phyloP scores from a whole-genome alignment of 192 early-diverging fungal genomes.

The Pecoramyces ruminantium region DNA sequence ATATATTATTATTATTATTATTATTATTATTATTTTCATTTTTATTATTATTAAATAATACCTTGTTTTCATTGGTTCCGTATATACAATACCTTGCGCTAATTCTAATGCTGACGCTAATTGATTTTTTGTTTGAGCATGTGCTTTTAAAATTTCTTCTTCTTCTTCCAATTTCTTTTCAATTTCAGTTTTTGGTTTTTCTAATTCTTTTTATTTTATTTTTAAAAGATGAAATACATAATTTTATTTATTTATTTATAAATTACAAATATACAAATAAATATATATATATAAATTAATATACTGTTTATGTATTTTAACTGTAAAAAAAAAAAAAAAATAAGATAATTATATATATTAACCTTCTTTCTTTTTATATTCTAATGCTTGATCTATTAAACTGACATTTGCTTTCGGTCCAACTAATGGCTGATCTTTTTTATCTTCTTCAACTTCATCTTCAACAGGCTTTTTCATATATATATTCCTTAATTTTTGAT shows the following conservation, averaged over 20 bases:
- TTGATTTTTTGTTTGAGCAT: constrained; percentile 49
- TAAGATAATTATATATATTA: background rate
- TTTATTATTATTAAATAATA: no score
- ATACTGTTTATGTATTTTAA: no score
- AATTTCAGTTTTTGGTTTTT: constrained; percentile 45
- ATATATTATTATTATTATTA: constrained; percentile 3
- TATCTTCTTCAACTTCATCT: background rate
- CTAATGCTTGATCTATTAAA: constrained; percentile 72
- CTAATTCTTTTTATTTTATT: background rate
- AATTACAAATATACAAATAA: no score
- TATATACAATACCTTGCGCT: constrained; percentile 73
- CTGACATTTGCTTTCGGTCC: constrained; percentile 49
- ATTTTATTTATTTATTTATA: no score
- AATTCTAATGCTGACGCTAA: constrained; percentile 73
- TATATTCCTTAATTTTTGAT: background rate
- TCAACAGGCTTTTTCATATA: background rate
- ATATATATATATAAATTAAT: no score
- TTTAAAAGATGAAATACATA: no score
- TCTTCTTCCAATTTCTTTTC: constrained; percentile 74
- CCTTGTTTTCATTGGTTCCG: constrained; percentile 63
- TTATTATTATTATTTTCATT: background rate
- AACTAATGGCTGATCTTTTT: constrained; percentile 13
- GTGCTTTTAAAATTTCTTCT: constrained; percentile 61
- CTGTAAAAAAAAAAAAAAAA: no score
- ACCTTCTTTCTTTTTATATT: constrained; percentile 43